Percentiles rank a stretch among this genome's conserved stretches.
Evolutionary conservation across 106 monocot genomes (phyloP).

Genomic region (Amphibolis antarctica): DNA sequence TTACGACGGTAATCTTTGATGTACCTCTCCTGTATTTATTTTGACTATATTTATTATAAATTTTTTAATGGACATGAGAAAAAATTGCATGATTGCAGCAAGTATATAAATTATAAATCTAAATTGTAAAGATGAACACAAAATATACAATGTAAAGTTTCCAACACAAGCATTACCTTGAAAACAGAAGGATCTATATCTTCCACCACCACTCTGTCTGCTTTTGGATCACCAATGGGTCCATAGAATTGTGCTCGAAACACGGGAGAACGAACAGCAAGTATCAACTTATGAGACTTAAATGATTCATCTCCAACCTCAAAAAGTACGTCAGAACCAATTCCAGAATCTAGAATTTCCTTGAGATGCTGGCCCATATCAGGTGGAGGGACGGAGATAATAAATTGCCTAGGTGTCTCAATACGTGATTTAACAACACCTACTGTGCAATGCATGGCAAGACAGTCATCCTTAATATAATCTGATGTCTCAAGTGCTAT

Average conservation of each 20-base stretch:
- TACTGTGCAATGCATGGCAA: slow-evolving; percentile 23
- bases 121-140: too few relatives aligned
- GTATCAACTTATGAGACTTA: slow-evolving; percentile 22
- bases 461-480: slow-evolving; percentile 26
- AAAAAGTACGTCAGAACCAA: slow-evolving; percentile 22
- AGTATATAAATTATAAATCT: too few relatives aligned
- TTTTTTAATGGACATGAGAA: too few relatives aligned
- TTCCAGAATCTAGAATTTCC: slow-evolving; percentile 6
- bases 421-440: slow-evolving; percentile 14
- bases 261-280: slow-evolving; percentile 21
- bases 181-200: slow-evolving; percentile 18
- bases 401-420: slow-evolving; percentile 11
- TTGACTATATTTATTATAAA: too few relatives aligned
- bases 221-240: slow-evolving; percentile 17
- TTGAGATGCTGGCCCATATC: slow-evolving; percentile 12
- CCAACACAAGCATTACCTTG: slow-evolving; percentile 5
- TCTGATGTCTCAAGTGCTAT: slow-evolving; percentile 22
- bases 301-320: slow-evolving; percentile 21
- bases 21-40: too few relatives aligned
- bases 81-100: too few relatives aligned
- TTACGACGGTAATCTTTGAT: too few relatives aligned
- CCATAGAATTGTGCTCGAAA: slow-evolving; percentile 24
- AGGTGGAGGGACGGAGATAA: slow-evolving; percentile 12
- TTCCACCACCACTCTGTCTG: slow-evolving; percentile 13
- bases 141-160: background rate